phyloP scores from a whole-genome alignment of 1,284 basidiomycete genomes.

The Ceratorhiza oryzae-sativae region DNA sequence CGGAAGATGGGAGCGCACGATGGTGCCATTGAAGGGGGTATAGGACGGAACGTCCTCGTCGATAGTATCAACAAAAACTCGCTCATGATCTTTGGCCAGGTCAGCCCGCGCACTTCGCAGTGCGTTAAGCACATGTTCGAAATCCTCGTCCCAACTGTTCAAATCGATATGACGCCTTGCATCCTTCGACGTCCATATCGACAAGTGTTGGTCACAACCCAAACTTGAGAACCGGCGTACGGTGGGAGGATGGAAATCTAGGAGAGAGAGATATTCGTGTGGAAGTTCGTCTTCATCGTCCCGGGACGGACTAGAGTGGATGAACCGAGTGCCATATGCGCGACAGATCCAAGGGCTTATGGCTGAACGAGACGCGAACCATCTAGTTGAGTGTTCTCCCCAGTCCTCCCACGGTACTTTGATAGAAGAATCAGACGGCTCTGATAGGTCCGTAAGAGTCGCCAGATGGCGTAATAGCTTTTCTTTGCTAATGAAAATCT shows the following conservation, averaged over 20 bases:
- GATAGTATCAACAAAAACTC: slow-evolving; percentile 29
- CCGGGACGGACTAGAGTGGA: not conserved
- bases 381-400: slow-evolving; percentile 28
- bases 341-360: slow-evolving; percentile 35
- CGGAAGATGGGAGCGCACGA: slow-evolving; percentile 6
- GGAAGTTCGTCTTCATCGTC: slow-evolving; percentile 10
- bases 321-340: slow-evolving; percentile 24
- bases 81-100: not conserved
- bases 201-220: not conserved
- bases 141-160: slow-evolving; percentile 56
- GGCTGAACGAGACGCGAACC: slow-evolving; percentile 12
- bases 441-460: not conserved
- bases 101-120: not conserved
- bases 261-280: slow-evolving; percentile 21
- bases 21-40: slow-evolving; percentile 13
- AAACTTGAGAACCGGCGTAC: slow-evolving; percentile 26
- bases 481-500: slow-evolving; percentile 27
- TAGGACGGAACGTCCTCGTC: slow-evolving; percentile 21
- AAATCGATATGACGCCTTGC: slow-evolving; percentile 20
- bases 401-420: slow-evolving; percentile 21
- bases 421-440: not conserved
- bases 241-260: slow-evolving; percentile 30
- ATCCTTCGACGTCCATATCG: slow-evolving; percentile 15
- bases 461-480: not conserved
- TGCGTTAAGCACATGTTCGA: slow-evolving; percentile 64